Evolutionary conservation across 169 alveolate genomes (phyloP).

Genomic region (Cytauxzoon felis): DNA sequence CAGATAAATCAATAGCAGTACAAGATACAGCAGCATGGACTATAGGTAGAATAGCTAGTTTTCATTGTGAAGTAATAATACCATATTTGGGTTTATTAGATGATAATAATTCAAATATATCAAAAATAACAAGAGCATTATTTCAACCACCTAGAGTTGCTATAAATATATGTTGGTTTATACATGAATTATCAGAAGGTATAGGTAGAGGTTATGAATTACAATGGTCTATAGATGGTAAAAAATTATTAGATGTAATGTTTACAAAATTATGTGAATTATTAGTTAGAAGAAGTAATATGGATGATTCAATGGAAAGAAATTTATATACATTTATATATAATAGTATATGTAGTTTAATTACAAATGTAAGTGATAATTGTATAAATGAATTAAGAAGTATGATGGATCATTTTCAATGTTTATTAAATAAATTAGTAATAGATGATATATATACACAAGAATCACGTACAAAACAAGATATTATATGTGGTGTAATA

Average conservation of each 20-base stretch:
- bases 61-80: conserved; percentile 79
- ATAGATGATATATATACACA: conserved; percentile 47
- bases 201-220: conserved; percentile 26
- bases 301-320: conserved; percentile 70
- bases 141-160: conserved; percentile 77
- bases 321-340: conserved; percentile 69
- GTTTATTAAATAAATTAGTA: conserved; percentile 50
- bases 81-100: conserved; percentile 75
- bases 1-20: conserved; percentile 86
- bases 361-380: conserved; percentile 61
- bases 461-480: conserved; percentile 56
- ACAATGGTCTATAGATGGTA: conserved; percentile 13
- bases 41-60: conserved; percentile 84
- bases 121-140: conserved; percentile 67
- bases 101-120: conserved; percentile 59
- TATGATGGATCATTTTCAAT: conserved; percentile 68
- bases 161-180: conserved; percentile 72
- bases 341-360: conserved; percentile 64
- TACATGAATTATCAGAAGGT: conserved; percentile 69
- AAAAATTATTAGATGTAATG: conserved; percentile 47
- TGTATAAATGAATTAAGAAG: conserved; percentile 42
- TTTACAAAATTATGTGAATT: conserved; percentile 69
- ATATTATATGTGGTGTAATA: conserved; percentile 67
- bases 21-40: conserved; percentile 93
- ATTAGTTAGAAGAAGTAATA: conserved; percentile 62